Conservation (phyloP, 352 stramenopile species). For the Hyaloperonospora arabidopsidis region DNA sequence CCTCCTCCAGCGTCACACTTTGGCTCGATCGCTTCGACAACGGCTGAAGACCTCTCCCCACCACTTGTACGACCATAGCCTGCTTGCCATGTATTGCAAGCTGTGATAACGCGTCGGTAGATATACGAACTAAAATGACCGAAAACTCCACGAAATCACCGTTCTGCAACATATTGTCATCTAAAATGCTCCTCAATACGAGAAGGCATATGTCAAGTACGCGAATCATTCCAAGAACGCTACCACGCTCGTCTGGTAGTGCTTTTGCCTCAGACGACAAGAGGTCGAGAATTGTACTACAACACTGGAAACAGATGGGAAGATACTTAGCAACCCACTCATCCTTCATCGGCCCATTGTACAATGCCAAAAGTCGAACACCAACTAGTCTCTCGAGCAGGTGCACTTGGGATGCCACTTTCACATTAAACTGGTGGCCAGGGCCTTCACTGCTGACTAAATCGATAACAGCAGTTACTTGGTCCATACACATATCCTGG, state of each 20-base stretch:
- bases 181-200: constrained; percentile 43
- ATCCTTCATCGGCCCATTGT: constrained; percentile 37
- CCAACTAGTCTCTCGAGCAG: constrained; percentile 39
- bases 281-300: constrained; percentile 53
- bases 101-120: constrained; percentile 44
- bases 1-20: constrained; percentile 13
- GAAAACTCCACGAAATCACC: constrained; percentile 29
- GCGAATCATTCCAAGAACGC: constrained; percentile 35
- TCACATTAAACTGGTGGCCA: constrained; percentile 33
- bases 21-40: constrained; percentile 4
- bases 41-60: not conserved
- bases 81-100: constrained; percentile 22
- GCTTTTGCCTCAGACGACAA: constrained; percentile 18
- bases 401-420: constrained; percentile 33
- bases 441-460: constrained; percentile 48
- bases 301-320: constrained; percentile 58
- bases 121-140: constrained; percentile 48
- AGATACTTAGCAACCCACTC: constrained; percentile 56
- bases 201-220: constrained; percentile 56
- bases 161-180: constrained; percentile 36
- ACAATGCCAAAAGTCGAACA: constrained; percentile 38
- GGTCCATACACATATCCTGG: constrained; percentile 39
- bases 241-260: constrained; percentile 8
- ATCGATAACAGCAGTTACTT: constrained; percentile 39
- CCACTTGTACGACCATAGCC: not conserved